These are phyloP conservation scores for Eugenia klotzschiana DNA, from an alignment of 441 rosid genomes.

Conservation along the genomic window DNA sequence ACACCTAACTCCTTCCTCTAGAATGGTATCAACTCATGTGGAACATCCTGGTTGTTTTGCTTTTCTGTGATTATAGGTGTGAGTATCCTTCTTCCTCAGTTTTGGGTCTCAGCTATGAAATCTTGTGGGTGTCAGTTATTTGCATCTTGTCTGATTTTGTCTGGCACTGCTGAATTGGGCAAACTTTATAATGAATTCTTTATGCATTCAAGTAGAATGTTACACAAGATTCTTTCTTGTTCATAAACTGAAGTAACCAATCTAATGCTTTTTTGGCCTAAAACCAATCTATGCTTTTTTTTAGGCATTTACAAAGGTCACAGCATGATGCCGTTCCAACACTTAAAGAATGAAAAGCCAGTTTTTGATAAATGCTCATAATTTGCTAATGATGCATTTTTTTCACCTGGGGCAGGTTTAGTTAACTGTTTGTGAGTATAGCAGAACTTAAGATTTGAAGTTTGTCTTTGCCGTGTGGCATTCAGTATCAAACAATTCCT, in stretches of 20 bases:
- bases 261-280: too few relatives aligned
- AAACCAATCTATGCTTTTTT: not conserved
- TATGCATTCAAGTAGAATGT: not conserved
- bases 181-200: not conserved
- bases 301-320: not conserved
- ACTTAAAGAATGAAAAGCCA: not conserved
- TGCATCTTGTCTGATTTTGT: not conserved
- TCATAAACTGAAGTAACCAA: not conserved
- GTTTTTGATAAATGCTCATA: not conserved
- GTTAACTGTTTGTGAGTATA: not conserved
- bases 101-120: not conserved
- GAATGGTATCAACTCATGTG: too few relatives aligned
- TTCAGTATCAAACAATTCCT: not conserved
- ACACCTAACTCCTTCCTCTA: too few relatives aligned
- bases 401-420: not conserved
- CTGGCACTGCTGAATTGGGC: not conserved
- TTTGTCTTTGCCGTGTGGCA: not conserved
- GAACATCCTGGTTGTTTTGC: not conserved
- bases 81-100: not conserved
- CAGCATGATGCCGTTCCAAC: not conserved
- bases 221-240: not conserved
- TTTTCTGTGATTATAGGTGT: not conserved
- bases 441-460: not conserved
- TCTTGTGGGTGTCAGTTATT: not conserved
- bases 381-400: not conserved